Evolutionary conservation across 2,329 filamentous ascomycete species (phyloP), one percentile per base, ranked within the genome.

Genomic region (Incumbomyces lentus): DNA sequence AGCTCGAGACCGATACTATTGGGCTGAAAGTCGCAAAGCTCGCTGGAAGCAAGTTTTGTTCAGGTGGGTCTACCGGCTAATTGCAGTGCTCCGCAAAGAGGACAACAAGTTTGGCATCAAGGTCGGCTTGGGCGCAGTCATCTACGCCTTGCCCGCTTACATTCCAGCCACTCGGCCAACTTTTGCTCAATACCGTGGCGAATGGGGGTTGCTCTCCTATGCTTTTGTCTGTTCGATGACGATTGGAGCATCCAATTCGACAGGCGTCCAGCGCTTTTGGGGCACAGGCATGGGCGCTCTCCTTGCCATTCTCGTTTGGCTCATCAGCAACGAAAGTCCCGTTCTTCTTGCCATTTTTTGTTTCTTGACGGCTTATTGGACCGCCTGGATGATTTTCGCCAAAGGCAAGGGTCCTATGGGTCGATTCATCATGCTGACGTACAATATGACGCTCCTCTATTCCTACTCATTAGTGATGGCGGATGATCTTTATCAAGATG

Each of bases 161-260:
- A 75, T 95, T 30, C 76, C 81, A 1, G 69, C 75, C 7, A 94
- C 88, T 2, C 74, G 88, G 44, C 84, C 85, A 0, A 74, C 84
- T 16, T 98, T 95, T 62, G 75, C 80, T 44, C 82, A 83, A 58
- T 96, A 89, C 87, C 76, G 90, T 62, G 90, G 90, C 26, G 92
- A 98, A 72, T 98, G 92, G 92, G 92, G 92, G 17, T 73, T 98
- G 2, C 65, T 98, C 46, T 95, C 88, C 0, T 96, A 95, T 69
- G 96, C 96, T 90, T 81, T 96, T 60, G 92, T 98, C 18, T 94
- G 89, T 61, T 88, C 86, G 32, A 96, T 95, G 88, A 98, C 90
- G 0, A 90, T 95, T 17, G 92, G 92, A 22, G 88, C 92, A 6
- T 86, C 88, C 18, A 98, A 96, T 63, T 95, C 90, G 1, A 95